Conservation (phyloP, 805 yeast species). For the Nakazawaea holstii region DNA sequence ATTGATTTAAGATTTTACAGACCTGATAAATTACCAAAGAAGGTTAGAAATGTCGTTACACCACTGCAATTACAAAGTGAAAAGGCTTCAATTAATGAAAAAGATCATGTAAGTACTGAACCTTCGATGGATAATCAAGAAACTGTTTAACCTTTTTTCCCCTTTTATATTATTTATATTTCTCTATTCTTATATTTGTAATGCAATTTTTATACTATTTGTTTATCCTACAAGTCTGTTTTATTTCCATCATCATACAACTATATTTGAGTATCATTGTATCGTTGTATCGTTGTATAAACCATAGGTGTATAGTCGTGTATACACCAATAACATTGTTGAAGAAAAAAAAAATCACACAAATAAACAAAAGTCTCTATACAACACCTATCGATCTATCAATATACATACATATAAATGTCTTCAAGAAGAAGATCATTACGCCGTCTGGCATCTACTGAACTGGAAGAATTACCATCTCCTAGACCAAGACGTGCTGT, state of each 20-base stretch:
- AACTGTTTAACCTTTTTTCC: background rate
- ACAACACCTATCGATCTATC: background rate
- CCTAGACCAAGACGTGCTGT: slow-evolving; percentile 1
- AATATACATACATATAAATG: background rate
- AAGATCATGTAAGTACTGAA: slow-evolving; percentile 2
- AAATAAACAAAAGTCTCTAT: background rate
- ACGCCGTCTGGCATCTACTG: background rate
- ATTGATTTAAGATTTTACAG: slow-evolving; percentile 76
- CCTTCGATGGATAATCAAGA: slow-evolving; percentile 2
- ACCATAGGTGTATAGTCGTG: no score
- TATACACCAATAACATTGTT: background rate
- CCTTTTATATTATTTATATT: background rate
- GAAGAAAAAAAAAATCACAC: background rate
- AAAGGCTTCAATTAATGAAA: background rate
- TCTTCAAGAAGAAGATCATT: slow-evolving; percentile 7
- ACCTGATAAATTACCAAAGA: slow-evolving; percentile 40
- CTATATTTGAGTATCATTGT: no score
- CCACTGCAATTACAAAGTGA: background rate
- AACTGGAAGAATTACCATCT: background rate
- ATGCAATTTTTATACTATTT: no score
- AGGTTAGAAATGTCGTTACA: background rate
- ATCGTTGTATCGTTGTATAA: no score
- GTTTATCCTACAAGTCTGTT: no score
- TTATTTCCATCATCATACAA: no score
- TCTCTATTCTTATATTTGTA: background rate